phyloP scores from a whole-genome alignment of 163 green algal species.

The Chlamydomonas reinhardtii region DNA sequence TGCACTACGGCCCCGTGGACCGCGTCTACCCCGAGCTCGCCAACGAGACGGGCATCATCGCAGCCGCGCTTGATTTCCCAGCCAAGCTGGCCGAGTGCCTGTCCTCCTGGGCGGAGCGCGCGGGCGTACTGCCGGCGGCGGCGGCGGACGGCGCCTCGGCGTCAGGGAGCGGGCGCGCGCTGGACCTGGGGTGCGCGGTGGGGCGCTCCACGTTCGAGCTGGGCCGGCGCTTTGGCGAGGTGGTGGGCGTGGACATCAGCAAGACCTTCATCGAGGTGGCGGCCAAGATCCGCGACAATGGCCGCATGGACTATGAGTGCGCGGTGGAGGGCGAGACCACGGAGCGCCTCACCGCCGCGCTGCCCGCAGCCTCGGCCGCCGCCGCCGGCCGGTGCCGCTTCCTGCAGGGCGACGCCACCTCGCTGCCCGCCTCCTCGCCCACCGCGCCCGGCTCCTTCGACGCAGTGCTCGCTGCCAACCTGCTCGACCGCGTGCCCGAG shows the following conservation, averaged over 20 bases:
- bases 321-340: slow-evolving; percentile 65
- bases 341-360: slow-evolving; percentile 48
- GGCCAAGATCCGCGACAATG: slow-evolving; percentile 55
- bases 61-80: slow-evolving; percentile 60
- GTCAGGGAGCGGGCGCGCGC: slow-evolving; percentile 30
- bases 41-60: slow-evolving; percentile 43
- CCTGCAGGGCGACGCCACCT: slow-evolving; percentile 76
- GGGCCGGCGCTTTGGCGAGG: slow-evolving; percentile 54
- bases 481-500: slow-evolving; percentile 75
- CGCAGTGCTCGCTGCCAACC: slow-evolving; percentile 76
- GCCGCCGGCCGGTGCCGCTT: slow-evolving; percentile 55
- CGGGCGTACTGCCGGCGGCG: slow-evolving; percentile 6
- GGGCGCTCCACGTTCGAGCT: slow-evolving; percentile 76
- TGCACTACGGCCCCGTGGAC: slow-evolving; percentile 61
- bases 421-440: slow-evolving; percentile 46
- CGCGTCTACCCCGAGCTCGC: slow-evolving; percentile 51
- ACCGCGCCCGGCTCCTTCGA: slow-evolving; percentile 58
- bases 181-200: slow-evolving; percentile 83
- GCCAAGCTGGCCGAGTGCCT: slow-evolving; percentile 60
- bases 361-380: slow-evolving; percentile 32
- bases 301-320: slow-evolving; percentile 58
- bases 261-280: slow-evolving; percentile 65
- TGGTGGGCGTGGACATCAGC: slow-evolving; percentile 66
- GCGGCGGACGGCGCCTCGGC: background rate
- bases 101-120: slow-evolving; percentile 37